Evolutionary conservation across 2,329 filamentous ascomycete genomes (phyloP).

Genomic region (Paraphoma sp.): DNA sequence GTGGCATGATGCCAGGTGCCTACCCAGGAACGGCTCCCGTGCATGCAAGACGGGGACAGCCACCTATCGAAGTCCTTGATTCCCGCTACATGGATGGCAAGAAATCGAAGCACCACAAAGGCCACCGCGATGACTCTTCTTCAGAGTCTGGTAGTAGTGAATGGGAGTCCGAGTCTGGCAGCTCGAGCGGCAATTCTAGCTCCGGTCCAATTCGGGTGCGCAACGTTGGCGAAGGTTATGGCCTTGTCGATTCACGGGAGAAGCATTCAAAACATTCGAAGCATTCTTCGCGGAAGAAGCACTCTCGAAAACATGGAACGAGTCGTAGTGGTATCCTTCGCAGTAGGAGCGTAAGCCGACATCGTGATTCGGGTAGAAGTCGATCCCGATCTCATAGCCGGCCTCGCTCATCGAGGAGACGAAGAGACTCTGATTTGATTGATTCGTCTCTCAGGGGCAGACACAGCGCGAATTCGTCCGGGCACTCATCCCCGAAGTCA

Average conservation of each 20-base stretch:
- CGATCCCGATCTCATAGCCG: background rate
- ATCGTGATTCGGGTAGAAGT: background rate
- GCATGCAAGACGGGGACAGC: conserved; percentile 10
- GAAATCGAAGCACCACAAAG: conserved; percentile 18
- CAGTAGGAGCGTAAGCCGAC: background rate
- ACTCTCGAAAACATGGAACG: conserved; percentile 3
- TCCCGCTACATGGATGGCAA: conserved; percentile 17
- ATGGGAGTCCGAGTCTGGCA: conserved; percentile 22
- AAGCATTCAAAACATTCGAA: conserved; percentile 16
- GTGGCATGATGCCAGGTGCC: conserved; percentile 21
- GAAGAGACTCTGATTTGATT: conserved; percentile 1
- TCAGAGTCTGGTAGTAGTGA: conserved; percentile 25
- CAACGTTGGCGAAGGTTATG: conserved; percentile 30
- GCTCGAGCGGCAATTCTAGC: conserved; percentile 3
- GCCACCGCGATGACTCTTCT: conserved; percentile 4
- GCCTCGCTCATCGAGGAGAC: background rate
- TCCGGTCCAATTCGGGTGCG: conserved; percentile 18
- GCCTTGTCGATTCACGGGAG: conserved; percentile 13
- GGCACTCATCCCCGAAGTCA: background rate
- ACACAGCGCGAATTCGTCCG: background rate
- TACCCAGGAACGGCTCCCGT: conserved; percentile 14
- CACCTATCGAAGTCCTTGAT: conserved; percentile 10
- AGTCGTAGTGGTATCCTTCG: background rate
- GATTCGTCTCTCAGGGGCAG: background rate
- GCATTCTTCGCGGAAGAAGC: conserved; percentile 15